A percentile compares a stretch with the other conserved stretches of the same genome.
Evolutionary conservation across 140 eudicot genomes (phyloP).

Genomic region (Anethum foeniculum): DNA sequence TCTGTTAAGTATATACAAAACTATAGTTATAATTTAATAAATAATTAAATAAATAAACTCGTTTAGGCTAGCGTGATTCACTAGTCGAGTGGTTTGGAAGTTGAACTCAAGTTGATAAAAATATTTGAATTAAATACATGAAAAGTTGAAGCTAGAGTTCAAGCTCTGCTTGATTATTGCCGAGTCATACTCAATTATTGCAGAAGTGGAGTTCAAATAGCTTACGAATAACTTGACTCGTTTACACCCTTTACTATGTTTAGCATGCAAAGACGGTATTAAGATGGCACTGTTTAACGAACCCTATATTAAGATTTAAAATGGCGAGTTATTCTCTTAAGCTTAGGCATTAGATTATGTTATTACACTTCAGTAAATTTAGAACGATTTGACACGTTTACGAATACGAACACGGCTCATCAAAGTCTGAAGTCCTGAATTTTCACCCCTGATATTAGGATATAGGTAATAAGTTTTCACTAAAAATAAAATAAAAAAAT

Average conservation of each 20-base stretch:
- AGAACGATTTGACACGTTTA: background rate
- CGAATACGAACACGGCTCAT: background rate
- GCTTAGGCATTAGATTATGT: background rate
- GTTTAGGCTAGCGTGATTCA: background rate
- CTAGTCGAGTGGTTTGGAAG: background rate
- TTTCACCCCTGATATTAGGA: background rate
- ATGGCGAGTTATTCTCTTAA: background rate
- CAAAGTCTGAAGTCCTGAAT: background rate
- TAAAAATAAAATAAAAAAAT: background rate
- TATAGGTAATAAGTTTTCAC: background rate
- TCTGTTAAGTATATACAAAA: too few relatives aligned
- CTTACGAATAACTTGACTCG: background rate
- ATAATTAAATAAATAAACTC: too few relatives aligned
- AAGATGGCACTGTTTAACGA: background rate
- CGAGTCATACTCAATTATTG: background rate
- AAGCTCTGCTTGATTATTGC: background rate
- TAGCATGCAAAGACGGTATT: background rate
- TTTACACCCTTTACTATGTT: background rate
- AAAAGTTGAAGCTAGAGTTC: too few relatives aligned
- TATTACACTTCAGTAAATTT: too few relatives aligned
- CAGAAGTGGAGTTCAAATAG: background rate
- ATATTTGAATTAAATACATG: background rate
- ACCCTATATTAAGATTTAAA: background rate
- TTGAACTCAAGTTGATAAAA: background rate
- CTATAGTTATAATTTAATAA: too few relatives aligned